A percentile compares a stretch with the other conserved stretches of the same genome.
Evolutionary conservation across 2,329 filamentous ascomycete species (phyloP).

Genomic region (Periconia sp.): DNA sequence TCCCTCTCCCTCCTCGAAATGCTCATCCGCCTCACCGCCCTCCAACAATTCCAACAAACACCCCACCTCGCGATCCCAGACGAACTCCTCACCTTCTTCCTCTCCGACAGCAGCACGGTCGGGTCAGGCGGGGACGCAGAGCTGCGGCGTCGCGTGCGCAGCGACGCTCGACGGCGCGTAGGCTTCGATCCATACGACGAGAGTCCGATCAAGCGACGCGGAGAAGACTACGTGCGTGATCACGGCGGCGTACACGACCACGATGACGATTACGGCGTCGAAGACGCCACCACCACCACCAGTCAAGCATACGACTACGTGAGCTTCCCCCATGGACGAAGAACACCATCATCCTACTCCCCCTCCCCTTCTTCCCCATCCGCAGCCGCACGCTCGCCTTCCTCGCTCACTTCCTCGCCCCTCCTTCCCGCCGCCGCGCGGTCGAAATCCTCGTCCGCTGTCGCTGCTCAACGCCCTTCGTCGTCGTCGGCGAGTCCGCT

Average conservation of each 20-base stretch:
- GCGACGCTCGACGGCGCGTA: constrained; percentile 62
- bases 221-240: constrained; percentile 65
- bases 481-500: constrained; percentile 36
- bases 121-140: constrained; percentile 65
- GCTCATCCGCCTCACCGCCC: constrained; percentile 78
- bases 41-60: constrained; percentile 89
- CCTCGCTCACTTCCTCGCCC: constrained; percentile 11
- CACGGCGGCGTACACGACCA: constrained; percentile 23
- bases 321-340: constrained; percentile 24
- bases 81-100: constrained; percentile 85
- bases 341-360: neutral
- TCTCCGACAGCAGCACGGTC: constrained; percentile 68
- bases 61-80: constrained; percentile 89
- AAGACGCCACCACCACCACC: constrained; percentile 2
- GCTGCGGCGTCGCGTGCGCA: constrained; percentile 60
- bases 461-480: constrained; percentile 6
- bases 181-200: constrained; percentile 75
- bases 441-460: neutral
- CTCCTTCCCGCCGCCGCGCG: constrained; percentile 26
- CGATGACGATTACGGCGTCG: constrained; percentile 12
- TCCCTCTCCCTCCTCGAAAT: constrained; percentile 84
- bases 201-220: constrained; percentile 65
- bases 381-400: constrained; percentile 19
- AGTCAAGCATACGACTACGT: constrained; percentile 26
- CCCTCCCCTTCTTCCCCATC: constrained; percentile 21